phyloP scores from a whole-genome alignment of 2,329 filamentous ascomycete genomes.

The Pseudogymnoascus sp. region DNA sequence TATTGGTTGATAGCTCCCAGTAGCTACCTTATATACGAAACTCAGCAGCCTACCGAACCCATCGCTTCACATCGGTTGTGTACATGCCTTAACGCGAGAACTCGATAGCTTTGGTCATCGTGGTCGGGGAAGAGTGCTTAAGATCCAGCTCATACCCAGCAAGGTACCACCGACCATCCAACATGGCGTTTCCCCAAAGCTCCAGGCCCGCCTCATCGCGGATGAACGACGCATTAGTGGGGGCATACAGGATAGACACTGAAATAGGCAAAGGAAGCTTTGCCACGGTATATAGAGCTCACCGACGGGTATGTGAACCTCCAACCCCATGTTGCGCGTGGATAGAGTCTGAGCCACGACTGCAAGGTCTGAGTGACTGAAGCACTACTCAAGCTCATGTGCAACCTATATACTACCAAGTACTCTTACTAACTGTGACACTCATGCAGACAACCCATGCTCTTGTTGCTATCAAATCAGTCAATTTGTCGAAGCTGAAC shows the following conservation, averaged over 20 bases:
- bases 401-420: background rate
- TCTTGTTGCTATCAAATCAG: conserved; percentile 91
- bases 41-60: background rate
- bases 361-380: background rate
- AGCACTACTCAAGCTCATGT: background rate
- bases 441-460: conserved; percentile 61
- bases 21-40: conserved; percentile 6
- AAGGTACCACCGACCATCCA: conserved; percentile 14
- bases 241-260: conserved; percentile 69
- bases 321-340: conserved; percentile 1
- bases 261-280: conserved; percentile 98
- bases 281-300: conserved; percentile 85
- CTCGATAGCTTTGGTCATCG: background rate
- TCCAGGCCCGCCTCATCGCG: conserved; percentile 34
- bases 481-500: conserved; percentile 82
- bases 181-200: conserved; percentile 34
- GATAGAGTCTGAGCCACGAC: background rate
- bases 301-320: conserved; percentile 62
- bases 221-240: conserved; percentile 43
- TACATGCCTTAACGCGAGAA: conserved; percentile 6
- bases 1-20: conserved; percentile 8
- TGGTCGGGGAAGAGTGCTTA: conserved; percentile 4
- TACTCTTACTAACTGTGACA: background rate
- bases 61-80: conserved; percentile 3
- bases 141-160: background rate